Evolutionary conservation across 1,284 basidiomycete species (phyloP).

Genomic region (Salmacisia buchloeana): DNA sequence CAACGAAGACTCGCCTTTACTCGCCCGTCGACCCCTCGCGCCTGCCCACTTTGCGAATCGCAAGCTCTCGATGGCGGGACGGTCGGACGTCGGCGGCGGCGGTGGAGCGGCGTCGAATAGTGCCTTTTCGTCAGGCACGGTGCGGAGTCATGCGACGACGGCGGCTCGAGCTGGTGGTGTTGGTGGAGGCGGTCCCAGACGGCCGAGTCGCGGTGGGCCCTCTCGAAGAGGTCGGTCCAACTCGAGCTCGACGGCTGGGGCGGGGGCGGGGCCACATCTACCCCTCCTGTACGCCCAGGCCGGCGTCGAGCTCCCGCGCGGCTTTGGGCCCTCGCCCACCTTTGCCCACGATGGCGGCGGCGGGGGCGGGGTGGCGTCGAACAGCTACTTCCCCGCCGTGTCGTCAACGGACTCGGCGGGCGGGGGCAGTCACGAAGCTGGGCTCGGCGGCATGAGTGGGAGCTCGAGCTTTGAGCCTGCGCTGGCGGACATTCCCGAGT

Average conservation of each 20-base stretch:
- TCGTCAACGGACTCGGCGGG: not conserved
- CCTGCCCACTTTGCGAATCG: constrained; percentile 45
- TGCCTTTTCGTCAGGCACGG: not conserved
- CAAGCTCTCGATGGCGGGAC: constrained; percentile 21
- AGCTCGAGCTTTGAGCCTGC: constrained; percentile 29
- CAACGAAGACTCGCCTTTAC: constrained; percentile 20
- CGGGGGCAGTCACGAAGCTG: not conserved
- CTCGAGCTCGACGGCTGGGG: not conserved
- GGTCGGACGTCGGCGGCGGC: too few species aligned
- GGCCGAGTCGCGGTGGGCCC: constrained; percentile 22
- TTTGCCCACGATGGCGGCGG: too few species aligned
- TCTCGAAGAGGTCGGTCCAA: not conserved
- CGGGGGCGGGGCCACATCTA: constrained; percentile 18
- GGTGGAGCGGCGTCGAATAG: constrained; percentile 5
- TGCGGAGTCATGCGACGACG: not conserved
- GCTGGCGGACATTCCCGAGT: constrained; percentile 39
- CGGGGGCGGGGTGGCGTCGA: not conserved
- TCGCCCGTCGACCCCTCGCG: constrained; percentile 32
- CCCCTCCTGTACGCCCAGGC: constrained; percentile 40
- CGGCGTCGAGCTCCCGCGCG: constrained; percentile 26
- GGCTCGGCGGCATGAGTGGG: constrained; percentile 1
- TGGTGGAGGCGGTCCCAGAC: constrained; percentile 16
- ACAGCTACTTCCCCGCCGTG: not conserved
- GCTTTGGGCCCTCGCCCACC: constrained; percentile 13
- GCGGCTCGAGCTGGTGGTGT: too few species aligned